Evolutionary conservation across 257 asterid species (phyloP).

Genomic region (Lantana camara): DNA sequence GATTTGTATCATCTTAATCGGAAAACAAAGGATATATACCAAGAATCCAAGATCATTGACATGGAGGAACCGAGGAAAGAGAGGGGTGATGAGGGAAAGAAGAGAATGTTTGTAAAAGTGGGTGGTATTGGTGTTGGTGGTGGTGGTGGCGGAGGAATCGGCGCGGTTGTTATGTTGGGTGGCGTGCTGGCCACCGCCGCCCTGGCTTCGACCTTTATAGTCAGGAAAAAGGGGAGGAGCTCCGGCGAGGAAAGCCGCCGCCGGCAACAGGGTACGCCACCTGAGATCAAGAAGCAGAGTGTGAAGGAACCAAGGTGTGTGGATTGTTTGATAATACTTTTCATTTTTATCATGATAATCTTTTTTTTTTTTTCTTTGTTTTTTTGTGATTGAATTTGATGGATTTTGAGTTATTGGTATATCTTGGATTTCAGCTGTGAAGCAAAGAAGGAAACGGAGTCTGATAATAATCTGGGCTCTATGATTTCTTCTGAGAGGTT

Average conservation of each 20-base stretch:
- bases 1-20: not conserved
- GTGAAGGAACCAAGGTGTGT: constrained; percentile 38
- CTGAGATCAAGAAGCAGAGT: constrained; percentile 26
- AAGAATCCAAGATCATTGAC: not conserved
- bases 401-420: constrained; percentile 18
- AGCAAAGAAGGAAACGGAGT: constrained; percentile 22
- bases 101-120: constrained; percentile 31
- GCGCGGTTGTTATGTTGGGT: constrained; percentile 55
- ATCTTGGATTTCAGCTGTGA: constrained; percentile 28
- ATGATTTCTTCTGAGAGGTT: constrained; percentile 17
- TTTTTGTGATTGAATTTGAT: not conserved
- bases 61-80: constrained; percentile 31
- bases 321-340: not conserved
- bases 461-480: constrained; percentile 1
- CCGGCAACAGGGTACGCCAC: constrained; percentile 26
- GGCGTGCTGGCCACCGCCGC: constrained; percentile 76
- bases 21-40: constrained; percentile 1
- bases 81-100: constrained; percentile 22
- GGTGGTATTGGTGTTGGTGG: constrained; percentile 37
- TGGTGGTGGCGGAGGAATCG: constrained; percentile 48
- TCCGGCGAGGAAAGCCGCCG: constrained; percentile 29
- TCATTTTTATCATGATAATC: too few species aligned
- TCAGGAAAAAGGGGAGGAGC: constrained; percentile 37
- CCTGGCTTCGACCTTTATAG: constrained; percentile 36
- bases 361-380: too few species aligned